These are phyloP conservation scores for Prasinococcaceae sp. DNA, from an alignment of 139 green algal species.

Conservation along the genomic window DNA sequence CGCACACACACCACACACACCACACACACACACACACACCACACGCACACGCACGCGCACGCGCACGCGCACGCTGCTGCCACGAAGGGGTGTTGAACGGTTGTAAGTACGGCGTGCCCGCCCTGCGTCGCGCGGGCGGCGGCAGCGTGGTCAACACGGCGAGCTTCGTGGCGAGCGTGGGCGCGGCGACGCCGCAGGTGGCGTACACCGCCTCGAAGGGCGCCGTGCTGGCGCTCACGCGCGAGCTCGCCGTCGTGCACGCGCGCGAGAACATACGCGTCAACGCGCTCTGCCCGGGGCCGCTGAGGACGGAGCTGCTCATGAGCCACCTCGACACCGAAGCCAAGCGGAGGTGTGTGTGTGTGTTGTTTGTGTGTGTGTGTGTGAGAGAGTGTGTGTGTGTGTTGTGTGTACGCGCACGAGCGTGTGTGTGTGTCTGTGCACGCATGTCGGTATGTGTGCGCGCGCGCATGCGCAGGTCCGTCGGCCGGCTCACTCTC, in stretches of 20 bases:
- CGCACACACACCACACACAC: too few relatives aligned
- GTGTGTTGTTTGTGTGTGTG: too few relatives aligned
- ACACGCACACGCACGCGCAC: too few relatives aligned
- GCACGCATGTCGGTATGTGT: too few relatives aligned
- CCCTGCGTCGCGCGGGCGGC: constrained; percentile 10
- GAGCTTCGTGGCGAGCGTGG: constrained; percentile 19
- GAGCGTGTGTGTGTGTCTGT: too few relatives aligned
- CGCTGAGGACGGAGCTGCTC: constrained; percentile 18
- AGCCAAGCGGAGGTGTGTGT: constrained; percentile 7
- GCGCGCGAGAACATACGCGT: constrained; percentile 20
- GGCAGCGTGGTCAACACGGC: constrained; percentile 22
- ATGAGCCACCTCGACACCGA: constrained; percentile 19
- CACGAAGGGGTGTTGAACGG: constrained; percentile 19
- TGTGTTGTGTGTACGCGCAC: too few relatives aligned
- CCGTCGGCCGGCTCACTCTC: too few relatives aligned
- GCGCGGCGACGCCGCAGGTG: constrained; percentile 18
- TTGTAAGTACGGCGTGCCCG: constrained; percentile 12
- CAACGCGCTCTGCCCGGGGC: constrained; percentile 20
- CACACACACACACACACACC: too few relatives aligned
- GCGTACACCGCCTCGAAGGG: constrained; percentile 24
- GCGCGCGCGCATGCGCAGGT: too few relatives aligned
- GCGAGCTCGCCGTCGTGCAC: constrained; percentile 20
- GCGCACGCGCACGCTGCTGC: too few relatives aligned
- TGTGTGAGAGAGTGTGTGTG: too few relatives aligned
- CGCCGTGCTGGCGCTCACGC: constrained; percentile 17